Conservation (phyloP, 352 stramenopile genomes). For the Phytophthora citricola region DNA sequence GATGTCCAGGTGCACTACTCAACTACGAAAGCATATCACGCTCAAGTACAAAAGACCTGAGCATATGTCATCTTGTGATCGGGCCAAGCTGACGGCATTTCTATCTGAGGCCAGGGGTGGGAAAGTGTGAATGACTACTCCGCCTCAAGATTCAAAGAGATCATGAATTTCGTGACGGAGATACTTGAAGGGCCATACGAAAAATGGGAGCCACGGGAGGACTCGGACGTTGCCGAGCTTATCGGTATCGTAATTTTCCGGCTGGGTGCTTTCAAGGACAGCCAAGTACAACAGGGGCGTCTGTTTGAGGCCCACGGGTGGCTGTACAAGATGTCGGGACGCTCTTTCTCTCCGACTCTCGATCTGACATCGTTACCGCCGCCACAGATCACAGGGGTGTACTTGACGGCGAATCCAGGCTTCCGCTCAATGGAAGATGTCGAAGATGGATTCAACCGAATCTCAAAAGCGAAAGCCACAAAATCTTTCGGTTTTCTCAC, state of each 20-base stretch:
- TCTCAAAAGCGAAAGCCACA: constrained; percentile 7
- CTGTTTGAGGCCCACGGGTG: constrained; percentile 15
- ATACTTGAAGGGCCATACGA: constrained; percentile 20
- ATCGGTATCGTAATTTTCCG: constrained; percentile 18
- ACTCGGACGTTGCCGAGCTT: constrained; percentile 13
- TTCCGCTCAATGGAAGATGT: constrained; percentile 18
- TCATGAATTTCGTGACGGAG: constrained; percentile 13
- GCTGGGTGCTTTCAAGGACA: constrained; percentile 13
- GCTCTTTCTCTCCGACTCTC: constrained; percentile 14
- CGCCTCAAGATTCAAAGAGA: constrained; percentile 8
- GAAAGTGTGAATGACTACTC: constrained; percentile 16
- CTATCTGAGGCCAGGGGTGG: constrained; percentile 9
- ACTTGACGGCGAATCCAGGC: constrained; percentile 4
- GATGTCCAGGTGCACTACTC: constrained; percentile 18
- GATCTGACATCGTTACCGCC: constrained; percentile 10
- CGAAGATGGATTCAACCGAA: constrained; percentile 14
- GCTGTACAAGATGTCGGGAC: constrained; percentile 20
- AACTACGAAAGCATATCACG: constrained; percentile 22
- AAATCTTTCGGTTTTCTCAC: constrained; percentile 18
- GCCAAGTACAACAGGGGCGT: constrained; percentile 13
- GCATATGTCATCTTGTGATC: constrained; percentile 6
- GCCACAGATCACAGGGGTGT: neutral
- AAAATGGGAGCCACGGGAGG: constrained; percentile 20
- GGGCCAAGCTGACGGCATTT: constrained; percentile 2
- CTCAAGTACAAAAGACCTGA: constrained; percentile 19